Evolutionary conservation across 2,329 filamentous ascomycete genomes (phyloP).

Genomic region (Cercospora zeae-maydis): DNA sequence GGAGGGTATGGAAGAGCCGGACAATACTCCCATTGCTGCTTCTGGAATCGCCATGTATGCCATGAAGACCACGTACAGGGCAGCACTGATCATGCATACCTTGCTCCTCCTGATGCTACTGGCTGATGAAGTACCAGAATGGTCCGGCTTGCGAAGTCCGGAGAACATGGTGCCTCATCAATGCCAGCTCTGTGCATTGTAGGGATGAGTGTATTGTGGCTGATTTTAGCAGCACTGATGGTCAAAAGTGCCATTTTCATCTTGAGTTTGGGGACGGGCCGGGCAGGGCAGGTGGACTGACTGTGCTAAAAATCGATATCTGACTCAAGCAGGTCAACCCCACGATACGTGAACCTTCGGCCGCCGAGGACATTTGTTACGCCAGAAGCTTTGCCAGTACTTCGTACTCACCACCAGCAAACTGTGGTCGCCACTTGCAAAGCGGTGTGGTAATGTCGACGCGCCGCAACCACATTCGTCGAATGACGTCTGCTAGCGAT

Average conservation of each 20-base stretch:
- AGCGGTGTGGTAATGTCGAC: neutral
- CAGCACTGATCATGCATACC: neutral
- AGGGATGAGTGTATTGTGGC: neutral
- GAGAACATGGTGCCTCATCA: neutral
- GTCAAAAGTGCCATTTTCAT: neutral
- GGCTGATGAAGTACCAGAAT: neutral
- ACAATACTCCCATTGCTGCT: neutral
- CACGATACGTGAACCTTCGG: neutral
- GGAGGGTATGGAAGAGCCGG: neutral
- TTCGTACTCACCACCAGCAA: neutral
- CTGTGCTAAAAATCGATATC: neutral
- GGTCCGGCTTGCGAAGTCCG: neutral
- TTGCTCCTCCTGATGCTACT: neutral
- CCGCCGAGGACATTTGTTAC: neutral
- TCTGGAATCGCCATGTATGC: neutral
- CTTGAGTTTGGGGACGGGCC: neutral
- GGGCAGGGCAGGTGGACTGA: neutral
- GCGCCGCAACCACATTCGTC: neutral
- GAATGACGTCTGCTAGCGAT: neutral
- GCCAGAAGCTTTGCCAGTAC: neutral
- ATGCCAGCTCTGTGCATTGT: neutral
- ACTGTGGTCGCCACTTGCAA: neutral
- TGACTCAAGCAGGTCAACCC: neutral
- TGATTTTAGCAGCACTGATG: neutral
- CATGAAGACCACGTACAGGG: neutral